Evolutionary conservation across 305 asterid genomes (phyloP).

Genomic region (Rubia peregrina): DNA sequence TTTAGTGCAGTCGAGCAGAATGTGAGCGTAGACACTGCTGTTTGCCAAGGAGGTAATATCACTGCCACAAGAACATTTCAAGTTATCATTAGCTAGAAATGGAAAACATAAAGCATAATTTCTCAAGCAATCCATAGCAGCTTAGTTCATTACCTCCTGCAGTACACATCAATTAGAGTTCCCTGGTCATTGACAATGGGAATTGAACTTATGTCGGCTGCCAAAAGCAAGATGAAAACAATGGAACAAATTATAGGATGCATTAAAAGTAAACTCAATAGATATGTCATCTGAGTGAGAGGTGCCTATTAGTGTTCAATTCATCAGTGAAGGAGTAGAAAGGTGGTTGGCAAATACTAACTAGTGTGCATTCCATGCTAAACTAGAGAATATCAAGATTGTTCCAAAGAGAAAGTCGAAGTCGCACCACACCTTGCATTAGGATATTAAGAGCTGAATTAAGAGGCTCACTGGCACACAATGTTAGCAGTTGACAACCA

Average conservation of each 20-base stretch:
- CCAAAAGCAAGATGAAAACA: conserved; percentile 16
- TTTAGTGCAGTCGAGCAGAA: conserved; percentile 46
- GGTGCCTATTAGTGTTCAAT: background rate
- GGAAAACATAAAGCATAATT: background rate
- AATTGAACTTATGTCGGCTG: conserved; percentile 65
- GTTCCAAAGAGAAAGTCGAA: background rate
- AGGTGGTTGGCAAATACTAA: background rate
- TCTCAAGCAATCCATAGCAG: conserved; percentile 1
- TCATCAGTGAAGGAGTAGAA: background rate
- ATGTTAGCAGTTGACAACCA: conserved; percentile 35
- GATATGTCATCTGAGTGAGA: background rate
- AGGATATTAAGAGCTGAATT: conserved; percentile 43
- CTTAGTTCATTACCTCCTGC: conserved; percentile 43
- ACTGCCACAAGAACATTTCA: conserved; percentile 32
- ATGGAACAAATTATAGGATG: background rate
- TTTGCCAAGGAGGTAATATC: conserved; percentile 59
- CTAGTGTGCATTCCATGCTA: background rate
- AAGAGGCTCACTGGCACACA: conserved; percentile 40
- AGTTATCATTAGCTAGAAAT: background rate
- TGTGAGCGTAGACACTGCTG: conserved; percentile 39
- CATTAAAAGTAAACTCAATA: background rate
- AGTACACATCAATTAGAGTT: conserved; percentile 41
- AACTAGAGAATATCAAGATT: background rate
- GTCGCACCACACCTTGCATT: conserved; percentile 43
- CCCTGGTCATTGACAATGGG: conserved; percentile 56